phyloP scores from a whole-genome alignment of 2,329 filamentous ascomycete genomes.

The Knoxdaviesia capensis region DNA sequence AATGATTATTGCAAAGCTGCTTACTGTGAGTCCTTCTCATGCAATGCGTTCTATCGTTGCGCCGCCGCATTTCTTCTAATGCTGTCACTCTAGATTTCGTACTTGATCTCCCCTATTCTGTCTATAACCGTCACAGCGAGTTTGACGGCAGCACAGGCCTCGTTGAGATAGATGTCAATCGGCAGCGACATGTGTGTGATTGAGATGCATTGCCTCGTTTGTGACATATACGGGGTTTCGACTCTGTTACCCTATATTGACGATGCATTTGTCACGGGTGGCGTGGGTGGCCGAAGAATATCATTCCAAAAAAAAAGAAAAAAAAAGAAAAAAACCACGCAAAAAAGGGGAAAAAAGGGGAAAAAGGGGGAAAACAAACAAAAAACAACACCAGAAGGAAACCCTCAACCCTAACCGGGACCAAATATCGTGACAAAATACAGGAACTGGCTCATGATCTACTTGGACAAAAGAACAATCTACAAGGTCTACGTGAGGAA shows the following conservation, averaged over 20 bases:
- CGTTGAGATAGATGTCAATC: no score
- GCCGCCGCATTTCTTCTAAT: background rate
- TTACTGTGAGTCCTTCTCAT: conserved; percentile 14
- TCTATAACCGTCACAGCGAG: background rate
- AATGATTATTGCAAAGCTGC: conserved; percentile 20
- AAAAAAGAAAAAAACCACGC: background rate
- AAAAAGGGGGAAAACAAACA: no score
- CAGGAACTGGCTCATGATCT: no score
- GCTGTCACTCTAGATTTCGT: background rate
- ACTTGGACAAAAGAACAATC: no score
- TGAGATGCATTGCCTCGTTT: background rate
- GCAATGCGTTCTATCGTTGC: background rate
- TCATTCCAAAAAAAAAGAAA: background rate
- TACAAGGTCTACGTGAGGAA: no score
- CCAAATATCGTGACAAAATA: no score
- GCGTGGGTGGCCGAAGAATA: background rate
- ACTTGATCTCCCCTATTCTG: background rate
- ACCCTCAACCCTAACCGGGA: no score
- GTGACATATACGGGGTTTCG: background rate
- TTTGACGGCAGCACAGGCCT: background rate
- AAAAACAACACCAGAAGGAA: background rate
- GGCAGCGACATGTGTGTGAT: background rate
- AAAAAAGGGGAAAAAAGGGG: background rate
- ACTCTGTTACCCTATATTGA: background rate
- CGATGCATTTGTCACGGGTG: background rate